Evolutionary conservation across 106 monocot genomes (phyloP), one percentile per base, ranked within the genome.

Genomic region (Allium cepa): DNA sequence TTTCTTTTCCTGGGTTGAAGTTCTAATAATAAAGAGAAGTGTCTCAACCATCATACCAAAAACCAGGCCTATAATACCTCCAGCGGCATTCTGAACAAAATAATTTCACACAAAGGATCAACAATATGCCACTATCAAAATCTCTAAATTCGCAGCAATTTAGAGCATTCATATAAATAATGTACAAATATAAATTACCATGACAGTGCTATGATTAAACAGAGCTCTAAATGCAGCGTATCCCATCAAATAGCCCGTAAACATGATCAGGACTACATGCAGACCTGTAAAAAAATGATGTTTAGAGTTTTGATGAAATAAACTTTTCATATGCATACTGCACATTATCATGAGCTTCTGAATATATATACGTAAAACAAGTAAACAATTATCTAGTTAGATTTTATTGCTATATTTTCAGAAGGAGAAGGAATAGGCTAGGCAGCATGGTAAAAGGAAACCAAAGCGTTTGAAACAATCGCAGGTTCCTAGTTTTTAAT

Each of bases 21-120:
- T 81, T 76, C 72, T 76, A 60, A 88, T 64, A 47, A 88, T 88
- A 61, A 88, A 88, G 49, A 88, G 84, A 73, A 84, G 76, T 10
- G 88, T 88, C 71, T 88, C 88, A 45, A 88, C 76, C 15, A 88
- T 76, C 88, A 88, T 84, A 50, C 81, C 81, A 48, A 75, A 76
- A 17, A 84, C 84, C 68, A 88, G 71, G 8, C 88, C 88, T 47
- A 88, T 74, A 72, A 88, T 88, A 51, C 88, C 88, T 53, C 88
- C 88, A 53, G 88, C 88, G 74, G 79, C 78, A 69, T 77, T 84
- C 88, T 88, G 84, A 49, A 27, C 68, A 68, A 53, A 59, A 50
- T 18, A 26, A 50, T 28, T 18, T 59, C 10, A 51, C 11, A 14
- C 11, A 47, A 27, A 66, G 27, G 22, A 11, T 52, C 51, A 64